Conservation (phyloP, 768 basidiomycete species). For the Neoboletus brunneissimus region DNA sequence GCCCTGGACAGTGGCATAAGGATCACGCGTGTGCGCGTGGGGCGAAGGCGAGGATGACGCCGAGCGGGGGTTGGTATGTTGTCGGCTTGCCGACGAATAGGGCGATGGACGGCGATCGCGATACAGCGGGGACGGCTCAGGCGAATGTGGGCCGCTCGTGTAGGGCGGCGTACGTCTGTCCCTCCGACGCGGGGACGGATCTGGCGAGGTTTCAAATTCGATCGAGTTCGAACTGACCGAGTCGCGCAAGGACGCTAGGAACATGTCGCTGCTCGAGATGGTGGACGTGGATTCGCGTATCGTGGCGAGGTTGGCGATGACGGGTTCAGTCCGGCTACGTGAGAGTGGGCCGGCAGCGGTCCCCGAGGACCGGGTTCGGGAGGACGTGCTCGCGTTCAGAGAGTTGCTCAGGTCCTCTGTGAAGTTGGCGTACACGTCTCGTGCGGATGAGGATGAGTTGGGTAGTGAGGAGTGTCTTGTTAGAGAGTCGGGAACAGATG, state of each 20-base stretch:
- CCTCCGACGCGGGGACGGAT: constrained; percentile 30
- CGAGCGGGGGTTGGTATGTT: background rate
- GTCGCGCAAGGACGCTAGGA: constrained; percentile 23
- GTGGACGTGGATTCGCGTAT: constrained; percentile 22
- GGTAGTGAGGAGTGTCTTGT: constrained; percentile 29
- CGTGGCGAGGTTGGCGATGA: constrained; percentile 24
- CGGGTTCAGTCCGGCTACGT: constrained; percentile 32
- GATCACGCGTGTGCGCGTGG: constrained; percentile 7
- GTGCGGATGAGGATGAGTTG: constrained; percentile 17
- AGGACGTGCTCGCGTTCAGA: constrained; percentile 17
- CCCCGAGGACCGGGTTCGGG: constrained; percentile 13
- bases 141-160: constrained; percentile 11
- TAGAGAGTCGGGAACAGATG: constrained; percentile 20
- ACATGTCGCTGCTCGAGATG: constrained; percentile 27
- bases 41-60: constrained; percentile 18
- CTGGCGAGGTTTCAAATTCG: constrained; percentile 13
- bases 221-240: constrained; percentile 5
- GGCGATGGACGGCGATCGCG: constrained; percentile 26
- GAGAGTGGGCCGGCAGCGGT: constrained; percentile 7
- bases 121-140: constrained; percentile 30
- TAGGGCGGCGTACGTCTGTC: constrained; percentile 25
- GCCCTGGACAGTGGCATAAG: background rate
- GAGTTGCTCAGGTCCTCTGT: constrained; percentile 27
- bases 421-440: constrained; percentile 22
- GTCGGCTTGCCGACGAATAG: constrained; percentile 9